Evolutionary conservation across 139 green algal genomes (phyloP).

Genomic region (Picochlorum sp.): DNA sequence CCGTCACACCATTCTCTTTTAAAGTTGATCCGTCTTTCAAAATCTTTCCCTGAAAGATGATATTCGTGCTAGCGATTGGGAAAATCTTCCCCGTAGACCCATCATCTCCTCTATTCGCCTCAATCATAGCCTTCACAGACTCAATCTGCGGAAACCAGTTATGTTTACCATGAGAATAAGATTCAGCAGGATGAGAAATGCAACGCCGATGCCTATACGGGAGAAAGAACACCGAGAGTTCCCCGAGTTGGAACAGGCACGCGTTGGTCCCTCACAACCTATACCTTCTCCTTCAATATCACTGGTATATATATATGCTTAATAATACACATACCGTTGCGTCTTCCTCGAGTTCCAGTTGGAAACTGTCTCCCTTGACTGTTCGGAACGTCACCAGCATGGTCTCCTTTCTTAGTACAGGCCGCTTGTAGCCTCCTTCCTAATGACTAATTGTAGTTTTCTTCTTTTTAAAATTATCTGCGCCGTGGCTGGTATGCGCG

Average conservation of each 20-base stretch:
- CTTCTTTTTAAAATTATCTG: too few relatives aligned
- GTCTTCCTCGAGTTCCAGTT: conserved; percentile 56
- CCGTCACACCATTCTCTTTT: conserved; percentile 58
- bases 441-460: too few relatives aligned
- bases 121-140: conserved; percentile 57
- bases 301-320: background rate
- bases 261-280: too few relatives aligned
- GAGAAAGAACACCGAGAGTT: too few relatives aligned
- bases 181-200: too few relatives aligned
- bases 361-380: conserved; percentile 67
- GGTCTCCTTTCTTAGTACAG: too few relatives aligned
- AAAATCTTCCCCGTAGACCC: conserved; percentile 43
- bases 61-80: conserved; percentile 34
- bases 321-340: conserved; percentile 40
- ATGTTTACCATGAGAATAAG: too few relatives aligned
- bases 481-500: too few relatives aligned
- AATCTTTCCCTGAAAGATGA: conserved; percentile 84
- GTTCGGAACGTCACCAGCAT: conserved; percentile 91
- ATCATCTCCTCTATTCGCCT: conserved; percentile 4
- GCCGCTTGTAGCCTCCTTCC: too few relatives aligned
- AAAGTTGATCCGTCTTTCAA: conserved; percentile 79
- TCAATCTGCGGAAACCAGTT: conserved; percentile 36
- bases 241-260: too few relatives aligned
- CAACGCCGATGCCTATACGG: too few relatives aligned
- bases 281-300: background rate